Evolutionary conservation across 768 basidiomycete genomes (phyloP), one percentile per base, ranked within the genome.

Genomic region (Tremella yokohamensis): DNA sequence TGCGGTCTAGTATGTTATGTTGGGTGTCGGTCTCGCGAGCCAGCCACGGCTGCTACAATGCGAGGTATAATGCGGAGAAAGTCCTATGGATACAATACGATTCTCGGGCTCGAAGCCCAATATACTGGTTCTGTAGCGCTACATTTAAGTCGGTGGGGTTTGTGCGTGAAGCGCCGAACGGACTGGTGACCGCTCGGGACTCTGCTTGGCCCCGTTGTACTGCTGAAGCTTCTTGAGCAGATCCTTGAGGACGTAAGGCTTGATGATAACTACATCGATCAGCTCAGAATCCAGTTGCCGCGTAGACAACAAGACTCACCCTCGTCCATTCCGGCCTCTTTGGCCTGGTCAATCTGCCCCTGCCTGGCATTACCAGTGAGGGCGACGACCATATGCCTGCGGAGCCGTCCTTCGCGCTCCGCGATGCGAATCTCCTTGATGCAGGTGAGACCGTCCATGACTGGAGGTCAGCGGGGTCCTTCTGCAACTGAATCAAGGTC

Each of bases 361-460:
- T 73, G 72, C 52, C 74, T 29, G 8, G 74, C 74, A 55, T 76
- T 76, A 13, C 74, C 74, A 25, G 74, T 66, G 65, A 54, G 29
- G 11, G 29, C 29, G 11, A 74, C 65, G 40, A 76, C 72, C 54
- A 66, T 65, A 18, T 67, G 63, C 38, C 65, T 48, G 6, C 34
- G 15, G n/a, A 73, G 38, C 18, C 51, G 63, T 1, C 70, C 72
- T 1, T 63, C 64, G 18, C 38, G 20, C 50, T 76, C 74, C 18
- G 65, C 57, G 8, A 49, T 25, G 29, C 74, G 29, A 3, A 76
- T 65, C 57, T 74, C 60, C 20, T 54, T 56, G 24, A 76, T 62
- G 2, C 69, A 68, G 3, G 72, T 72, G 19, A 76, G 55, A 47
- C 74, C 74, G 47, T 76, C 74, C 74, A 76, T 76, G 42, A 76